Evolutionary conservation across 192 early-diverging fungal species (phyloP).

Genomic region (Haplosporangium gracile): DNA sequence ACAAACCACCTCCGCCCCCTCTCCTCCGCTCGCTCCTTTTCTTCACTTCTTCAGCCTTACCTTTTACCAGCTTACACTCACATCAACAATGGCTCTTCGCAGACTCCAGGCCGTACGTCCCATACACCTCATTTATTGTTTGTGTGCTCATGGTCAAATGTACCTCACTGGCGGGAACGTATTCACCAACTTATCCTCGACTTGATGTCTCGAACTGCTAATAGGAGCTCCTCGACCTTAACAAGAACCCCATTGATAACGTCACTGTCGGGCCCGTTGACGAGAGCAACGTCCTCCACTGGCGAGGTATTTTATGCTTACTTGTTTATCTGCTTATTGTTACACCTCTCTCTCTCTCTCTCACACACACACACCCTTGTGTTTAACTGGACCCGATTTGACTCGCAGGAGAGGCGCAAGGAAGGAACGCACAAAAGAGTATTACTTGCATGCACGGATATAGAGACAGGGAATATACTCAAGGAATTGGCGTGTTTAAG

Average conservation of each 20-base stretch:
- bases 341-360: not conserved
- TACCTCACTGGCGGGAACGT: not conserved
- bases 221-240: constrained; percentile 77
- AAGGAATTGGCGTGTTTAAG: not conserved
- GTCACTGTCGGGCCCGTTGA: constrained; percentile 66
- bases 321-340: not conserved
- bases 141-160: no score
- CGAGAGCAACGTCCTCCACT: constrained; percentile 75
- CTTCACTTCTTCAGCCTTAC: not conserved
- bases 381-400: not conserved
- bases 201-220: not conserved
- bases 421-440: no score
- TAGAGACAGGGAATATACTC: no score
- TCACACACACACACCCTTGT: not conserved
- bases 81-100: constrained; percentile 50
- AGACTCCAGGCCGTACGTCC: constrained; percentile 50
- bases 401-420: no score
- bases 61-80: not conserved
- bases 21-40: not conserved
- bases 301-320: constrained; percentile 66
- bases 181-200: not conserved
- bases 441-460: no score
- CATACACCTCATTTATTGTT: no score
- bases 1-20: not conserved
- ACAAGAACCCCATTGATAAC: constrained; percentile 70